These are phyloP conservation scores for Sporothrix dimorphospora DNA, from an alignment of 2,329 filamentous ascomycete genomes.

Conservation along the genomic window DNA sequence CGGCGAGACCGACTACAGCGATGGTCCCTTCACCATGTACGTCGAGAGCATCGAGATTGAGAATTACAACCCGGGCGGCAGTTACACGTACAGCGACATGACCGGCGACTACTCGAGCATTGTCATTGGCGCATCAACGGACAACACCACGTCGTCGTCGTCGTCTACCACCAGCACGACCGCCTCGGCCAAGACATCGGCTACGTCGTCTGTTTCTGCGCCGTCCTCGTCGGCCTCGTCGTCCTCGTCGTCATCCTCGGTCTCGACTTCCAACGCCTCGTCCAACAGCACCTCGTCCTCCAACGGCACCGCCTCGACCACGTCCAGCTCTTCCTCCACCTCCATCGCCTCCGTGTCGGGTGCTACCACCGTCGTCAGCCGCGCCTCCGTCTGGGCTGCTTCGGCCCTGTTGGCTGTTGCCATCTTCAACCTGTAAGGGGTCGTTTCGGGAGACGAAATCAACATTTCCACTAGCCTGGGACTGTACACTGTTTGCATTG, in stretches of 20 bases:
- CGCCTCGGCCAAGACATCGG: background rate
- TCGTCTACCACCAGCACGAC: background rate
- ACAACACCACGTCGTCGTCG: background rate
- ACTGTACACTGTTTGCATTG: background rate
- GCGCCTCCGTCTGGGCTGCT: constrained; percentile 1
- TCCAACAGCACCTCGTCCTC: constrained; percentile 16
- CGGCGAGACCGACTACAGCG: constrained; percentile 29
- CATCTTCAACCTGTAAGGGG: constrained; percentile 16
- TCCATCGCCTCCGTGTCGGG: background rate
- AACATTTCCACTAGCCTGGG: too few species aligned
- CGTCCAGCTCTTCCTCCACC: background rate
- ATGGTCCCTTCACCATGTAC: constrained; percentile 30
- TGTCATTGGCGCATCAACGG: background rate
- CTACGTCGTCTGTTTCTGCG: background rate
- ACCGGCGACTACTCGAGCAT: constrained; percentile 30
- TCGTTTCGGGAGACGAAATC: too few species aligned
- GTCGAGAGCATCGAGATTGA: constrained; percentile 29
- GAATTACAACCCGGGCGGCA: constrained; percentile 27
- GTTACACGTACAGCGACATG: constrained; percentile 30
- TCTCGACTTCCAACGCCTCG: background rate
- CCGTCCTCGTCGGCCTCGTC: background rate
- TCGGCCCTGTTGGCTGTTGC: constrained; percentile 6
- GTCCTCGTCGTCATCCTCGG: background rate
- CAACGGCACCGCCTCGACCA: constrained; percentile 1
- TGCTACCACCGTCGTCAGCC: background rate